Evolutionary conservation across 768 basidiomycete species (phyloP).

Genomic region (Mycena polygramma): DNA sequence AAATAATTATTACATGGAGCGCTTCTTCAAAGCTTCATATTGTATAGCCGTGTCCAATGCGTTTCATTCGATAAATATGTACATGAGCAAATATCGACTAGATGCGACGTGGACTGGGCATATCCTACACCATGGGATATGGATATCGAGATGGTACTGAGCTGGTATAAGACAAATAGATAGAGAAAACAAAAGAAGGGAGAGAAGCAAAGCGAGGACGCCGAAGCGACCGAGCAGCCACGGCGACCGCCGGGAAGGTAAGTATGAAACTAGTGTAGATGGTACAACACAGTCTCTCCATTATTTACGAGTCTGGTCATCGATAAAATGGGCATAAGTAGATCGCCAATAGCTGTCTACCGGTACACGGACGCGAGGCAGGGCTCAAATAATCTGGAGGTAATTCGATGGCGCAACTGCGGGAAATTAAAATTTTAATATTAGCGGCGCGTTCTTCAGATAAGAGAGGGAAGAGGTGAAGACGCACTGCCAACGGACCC

Average conservation of each 20-base stretch:
- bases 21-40: slow-evolving; percentile 6
- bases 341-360: slow-evolving; percentile 39
- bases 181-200: slow-evolving; percentile 10
- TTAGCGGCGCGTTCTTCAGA: background rate
- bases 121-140: slow-evolving; percentile 24
- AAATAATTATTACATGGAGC: slow-evolving; percentile 18
- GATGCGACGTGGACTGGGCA: background rate
- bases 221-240: slow-evolving; percentile 8
- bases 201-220: slow-evolving; percentile 24
- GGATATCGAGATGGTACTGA: slow-evolving; percentile 1
- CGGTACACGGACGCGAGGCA: slow-evolving; percentile 19
- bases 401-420: slow-evolving; percentile 90
- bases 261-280: slow-evolving; percentile 34
- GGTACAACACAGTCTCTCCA: slow-evolving; percentile 40
- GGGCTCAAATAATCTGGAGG: slow-evolving; percentile 77
- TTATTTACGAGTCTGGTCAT: slow-evolving; percentile 27
- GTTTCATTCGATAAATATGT: slow-evolving; percentile 14
- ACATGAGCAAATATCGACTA: slow-evolving; percentile 21
- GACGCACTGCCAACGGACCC: slow-evolving; percentile 83
- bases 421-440: slow-evolving; percentile 8
- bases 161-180: slow-evolving; percentile 9
- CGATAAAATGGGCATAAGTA: slow-evolving; percentile 29
- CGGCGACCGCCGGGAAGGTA: slow-evolving; percentile 10
- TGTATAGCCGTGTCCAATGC: slow-evolving; percentile 3
- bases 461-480: slow-evolving; percentile 2